A percentile compares a stretch with the other conserved stretches of the same genome.
These are phyloP conservation scores for Leccinum broughii DNA, from an alignment of 768 basidiomycete genomes.

Conservation along the genomic window DNA sequence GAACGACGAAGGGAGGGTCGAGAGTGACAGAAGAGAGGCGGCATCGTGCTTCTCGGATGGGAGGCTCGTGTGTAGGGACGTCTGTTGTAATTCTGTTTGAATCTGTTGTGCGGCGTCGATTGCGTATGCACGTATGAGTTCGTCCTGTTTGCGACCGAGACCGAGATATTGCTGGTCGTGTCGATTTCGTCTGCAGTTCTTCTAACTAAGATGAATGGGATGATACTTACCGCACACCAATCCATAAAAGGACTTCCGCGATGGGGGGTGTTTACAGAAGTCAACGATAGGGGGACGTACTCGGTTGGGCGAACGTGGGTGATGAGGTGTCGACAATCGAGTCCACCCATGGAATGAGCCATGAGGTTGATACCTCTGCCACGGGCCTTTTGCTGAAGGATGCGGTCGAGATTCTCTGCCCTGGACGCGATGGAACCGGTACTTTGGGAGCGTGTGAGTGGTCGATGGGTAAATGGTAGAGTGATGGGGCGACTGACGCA, in stretches of 20 bases:
- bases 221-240: constrained; percentile 80
- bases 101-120: constrained; percentile 1
- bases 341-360: constrained; percentile 97
- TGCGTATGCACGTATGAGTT: constrained; percentile 7
- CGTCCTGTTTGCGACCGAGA: constrained; percentile 64
- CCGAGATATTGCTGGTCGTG: constrained; percentile 79
- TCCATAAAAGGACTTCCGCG: constrained; percentile 99
- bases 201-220: constrained; percentile 8
- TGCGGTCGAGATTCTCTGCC: constrained; percentile 70
- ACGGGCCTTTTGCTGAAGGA: constrained; percentile 61
- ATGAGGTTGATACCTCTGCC: constrained; percentile 90
- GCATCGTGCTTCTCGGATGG: constrained; percentile 31
- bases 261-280: constrained; percentile 90
- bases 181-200: constrained; percentile 18
- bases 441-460: constrained; percentile 39
- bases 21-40: constrained; percentile 49
- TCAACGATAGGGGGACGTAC: constrained; percentile 86
- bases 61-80: background rate
- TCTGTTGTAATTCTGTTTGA: background rate
- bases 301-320: constrained; percentile 78
- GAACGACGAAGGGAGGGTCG: constrained; percentile 77
- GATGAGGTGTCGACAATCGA: constrained; percentile 93
- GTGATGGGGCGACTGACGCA: constrained; percentile 51
- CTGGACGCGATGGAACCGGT: constrained; percentile 89
- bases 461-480: background rate